These are phyloP conservation scores for Trypanosoma melophagium DNA, from an alignment of 208 protist species.

Conservation along the genomic window DNA sequence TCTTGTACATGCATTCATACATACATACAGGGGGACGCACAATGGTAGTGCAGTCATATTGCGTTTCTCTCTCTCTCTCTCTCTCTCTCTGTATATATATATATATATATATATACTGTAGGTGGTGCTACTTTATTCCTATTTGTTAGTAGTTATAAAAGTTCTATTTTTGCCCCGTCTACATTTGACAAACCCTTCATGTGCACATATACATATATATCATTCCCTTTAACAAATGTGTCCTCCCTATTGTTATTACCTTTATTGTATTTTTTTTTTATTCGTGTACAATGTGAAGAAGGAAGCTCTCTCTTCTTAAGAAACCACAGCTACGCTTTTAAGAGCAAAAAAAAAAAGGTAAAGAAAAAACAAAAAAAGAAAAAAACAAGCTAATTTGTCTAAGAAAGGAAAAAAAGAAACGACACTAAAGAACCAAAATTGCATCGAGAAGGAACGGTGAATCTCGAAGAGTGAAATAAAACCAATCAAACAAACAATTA, in stretches of 20 bases:
- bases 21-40: too few species aligned
- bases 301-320: slow-evolving; percentile 19
- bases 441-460: neutral
- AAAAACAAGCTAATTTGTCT: neutral
- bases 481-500: slow-evolving; percentile 23
- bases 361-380: neutral
- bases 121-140: too few species aligned
- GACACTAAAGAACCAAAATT: neutral
- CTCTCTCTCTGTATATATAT: too few species aligned
- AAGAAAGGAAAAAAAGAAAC: neutral
- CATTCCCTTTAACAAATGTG: too few species aligned
- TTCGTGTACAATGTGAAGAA: slow-evolving; percentile 1
- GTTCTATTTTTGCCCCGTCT: neutral
- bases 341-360: neutral
- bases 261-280: slow-evolving; percentile 5
- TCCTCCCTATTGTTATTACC: too few species aligned
- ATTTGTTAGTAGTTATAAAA: too few species aligned
- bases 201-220: neutral
- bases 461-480: slow-evolving; percentile 6
- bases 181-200: neutral
- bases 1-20: too few species aligned
- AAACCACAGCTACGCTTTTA: slow-evolving; percentile 8
- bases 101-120: too few species aligned
- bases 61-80: too few species aligned
- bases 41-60: too few species aligned